Base-by-base conservation (phyloP, 352 stramenopile genomes). In the Phytophthora aleatoria region DNA sequence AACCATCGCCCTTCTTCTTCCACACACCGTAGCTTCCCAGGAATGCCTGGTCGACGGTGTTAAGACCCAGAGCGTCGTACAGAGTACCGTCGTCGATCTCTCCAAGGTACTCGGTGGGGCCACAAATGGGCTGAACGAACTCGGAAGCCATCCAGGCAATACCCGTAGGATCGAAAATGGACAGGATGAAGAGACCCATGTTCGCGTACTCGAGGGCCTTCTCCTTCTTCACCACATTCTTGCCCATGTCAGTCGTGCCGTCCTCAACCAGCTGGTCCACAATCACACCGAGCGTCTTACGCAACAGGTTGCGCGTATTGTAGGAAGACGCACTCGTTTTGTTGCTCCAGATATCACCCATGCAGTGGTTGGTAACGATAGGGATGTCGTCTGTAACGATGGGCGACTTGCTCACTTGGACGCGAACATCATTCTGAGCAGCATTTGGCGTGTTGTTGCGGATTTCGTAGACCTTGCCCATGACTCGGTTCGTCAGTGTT, bases 121-220 rank as follows among this genome's bases (percentile, higher is more conserved):
- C 74, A 68, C 79, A 89, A 30, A 85, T 85, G 28, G 79, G 73
- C 65, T 89, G 74, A 3, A 86, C 65, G 30, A 79, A 89, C 60
- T 83, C 72, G 28, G 71, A 76, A 0, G 70, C 69, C 67, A 89
- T 74, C 47, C 55, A 71, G 11, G 73, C 75, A 52, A 89, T 68
- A 48, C 77, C 74, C 5, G 71, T 89, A 0, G 75, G 73, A 39
- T 89, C 77, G 11, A 89, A 79, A 12, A 72, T 68, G 6, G 77
- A 70, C 36, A 89, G 55, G 1, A 74, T 45, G 24, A 79, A 71
- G 0, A 89, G 68, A 42, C 79, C 79, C 27, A 76, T 1, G 50
- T 77, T 71, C 1, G 56, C 12, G 49, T 61, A 65, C 24, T 67
- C 60, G 27, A 74, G 30, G 1, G 44, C 48, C 9, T 71, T 66